Conservation (phyloP, 108 stramenopile species). For the Skeletonema tropicum region DNA sequence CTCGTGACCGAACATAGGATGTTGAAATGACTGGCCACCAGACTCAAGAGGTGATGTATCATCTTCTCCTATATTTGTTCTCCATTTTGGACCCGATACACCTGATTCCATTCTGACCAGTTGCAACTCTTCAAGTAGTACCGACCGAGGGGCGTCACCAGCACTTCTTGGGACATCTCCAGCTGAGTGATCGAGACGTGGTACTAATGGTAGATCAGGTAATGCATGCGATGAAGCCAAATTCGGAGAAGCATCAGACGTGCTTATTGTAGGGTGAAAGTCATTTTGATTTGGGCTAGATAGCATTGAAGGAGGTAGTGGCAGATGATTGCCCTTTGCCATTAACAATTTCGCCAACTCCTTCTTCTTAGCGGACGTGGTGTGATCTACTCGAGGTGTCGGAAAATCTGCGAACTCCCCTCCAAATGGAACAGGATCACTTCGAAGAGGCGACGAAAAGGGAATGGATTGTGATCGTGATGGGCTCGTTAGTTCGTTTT, state of each 20-base stretch:
- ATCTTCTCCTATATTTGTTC: conserved; percentile 11
- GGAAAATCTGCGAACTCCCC: conserved; percentile 31
- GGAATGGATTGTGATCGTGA: not conserved
- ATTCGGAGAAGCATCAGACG: not conserved
- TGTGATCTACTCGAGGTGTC: conserved; percentile 49
- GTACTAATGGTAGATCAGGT: conserved; percentile 22
- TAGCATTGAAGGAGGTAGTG: conserved; percentile 7
- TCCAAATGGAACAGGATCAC: conserved; percentile 3
- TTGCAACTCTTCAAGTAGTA: conserved; percentile 50
- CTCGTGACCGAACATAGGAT: conserved; percentile 34
- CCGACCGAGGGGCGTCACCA: conserved; percentile 36
- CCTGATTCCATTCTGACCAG: conserved; percentile 56
- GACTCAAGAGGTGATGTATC: conserved; percentile 2
- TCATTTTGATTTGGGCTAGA: not conserved
- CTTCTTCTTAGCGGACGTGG: conserved; percentile 23
- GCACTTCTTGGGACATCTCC: conserved; percentile 10
- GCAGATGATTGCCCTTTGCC: conserved; percentile 4
- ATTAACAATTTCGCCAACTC: conserved; percentile 15
- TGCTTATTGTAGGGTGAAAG: not conserved
- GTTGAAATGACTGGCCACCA: conserved; percentile 21
- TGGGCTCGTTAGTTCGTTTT: not conserved
- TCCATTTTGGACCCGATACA: conserved; percentile 40
- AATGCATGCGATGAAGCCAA: not conserved
- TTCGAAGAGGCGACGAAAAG: conserved; percentile 13
- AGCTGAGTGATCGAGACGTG: conserved; percentile 26